Conservation (phyloP, 108 stramenopile genomes). For the Cyclotella distinguenda region DNA sequence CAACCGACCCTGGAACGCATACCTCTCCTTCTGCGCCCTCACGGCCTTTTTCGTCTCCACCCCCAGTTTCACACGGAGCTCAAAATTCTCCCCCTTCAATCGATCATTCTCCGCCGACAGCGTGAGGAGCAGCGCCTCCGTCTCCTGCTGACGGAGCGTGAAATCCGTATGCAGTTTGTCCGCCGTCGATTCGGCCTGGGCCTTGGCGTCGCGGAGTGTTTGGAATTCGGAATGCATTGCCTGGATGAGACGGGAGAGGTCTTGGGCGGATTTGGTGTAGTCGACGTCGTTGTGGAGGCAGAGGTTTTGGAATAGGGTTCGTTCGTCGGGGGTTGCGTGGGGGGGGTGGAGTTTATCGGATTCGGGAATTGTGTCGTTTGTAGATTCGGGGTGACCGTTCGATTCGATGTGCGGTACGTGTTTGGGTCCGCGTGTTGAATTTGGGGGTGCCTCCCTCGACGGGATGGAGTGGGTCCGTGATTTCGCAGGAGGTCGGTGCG, state of each 20-base stretch:
- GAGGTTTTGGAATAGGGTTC: too few species aligned
- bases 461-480: too few species aligned
- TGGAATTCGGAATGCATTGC: constrained; percentile 28
- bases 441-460: too few species aligned
- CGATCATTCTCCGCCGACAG: constrained; percentile 26
- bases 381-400: too few species aligned
- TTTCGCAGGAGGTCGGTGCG: too few species aligned
- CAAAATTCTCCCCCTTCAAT: constrained; percentile 7
- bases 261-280: constrained; percentile 19
- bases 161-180: constrained; percentile 24
- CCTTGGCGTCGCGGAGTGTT: constrained; percentile 15
- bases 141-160: constrained; percentile 15
- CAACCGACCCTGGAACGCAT: neutral
- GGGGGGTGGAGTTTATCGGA: too few species aligned
- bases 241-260: constrained; percentile 14
- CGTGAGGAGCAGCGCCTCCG: constrained; percentile 8
- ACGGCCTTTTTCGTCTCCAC: neutral
- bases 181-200: constrained; percentile 26
- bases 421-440: too few species aligned
- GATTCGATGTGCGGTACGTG: too few species aligned
- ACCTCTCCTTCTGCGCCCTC: neutral
- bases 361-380: too few species aligned
- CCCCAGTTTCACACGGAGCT: constrained; percentile 7
- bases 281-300: constrained; percentile 9
- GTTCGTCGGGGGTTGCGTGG: too few species aligned